These are phyloP conservation scores for Forsythia viridissima DNA, from an alignment of 257 asterid genomes.

Conservation along the genomic window DNA sequence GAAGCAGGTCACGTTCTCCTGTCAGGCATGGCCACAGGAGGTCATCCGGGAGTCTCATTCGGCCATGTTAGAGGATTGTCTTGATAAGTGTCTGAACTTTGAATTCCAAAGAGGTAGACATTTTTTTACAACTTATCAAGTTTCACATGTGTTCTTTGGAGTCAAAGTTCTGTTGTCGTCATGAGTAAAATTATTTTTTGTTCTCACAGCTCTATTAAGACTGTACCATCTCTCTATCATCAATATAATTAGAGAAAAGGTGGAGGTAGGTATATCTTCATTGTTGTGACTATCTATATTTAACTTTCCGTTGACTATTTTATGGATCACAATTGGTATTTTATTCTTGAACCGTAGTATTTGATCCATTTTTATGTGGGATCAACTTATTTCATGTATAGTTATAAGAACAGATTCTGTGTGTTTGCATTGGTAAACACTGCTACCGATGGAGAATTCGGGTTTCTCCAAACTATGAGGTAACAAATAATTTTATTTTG, in stretches of 20 bases:
- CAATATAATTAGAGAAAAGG: conserved; percentile 50
- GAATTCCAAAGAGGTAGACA: conserved; percentile 82
- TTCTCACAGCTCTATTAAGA: conserved; percentile 91
- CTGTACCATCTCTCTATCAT: conserved; percentile 66
- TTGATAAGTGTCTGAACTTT: conserved; percentile 53
- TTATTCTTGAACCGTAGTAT: conserved; percentile 18
- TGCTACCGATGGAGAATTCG: conserved; percentile 28
- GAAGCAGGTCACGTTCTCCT: conserved; percentile 93
- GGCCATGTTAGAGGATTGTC: conserved; percentile 51
- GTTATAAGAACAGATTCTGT: conserved; percentile 24
- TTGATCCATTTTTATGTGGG: conserved; percentile 6
- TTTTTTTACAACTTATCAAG: conserved; percentile 46
- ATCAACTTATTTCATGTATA: conserved; percentile 14
- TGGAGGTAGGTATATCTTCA: conserved; percentile 74
- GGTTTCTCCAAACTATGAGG: conserved; percentile 24
- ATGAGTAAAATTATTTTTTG: conserved; percentile 77
- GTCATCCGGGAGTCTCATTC: conserved; percentile 70
- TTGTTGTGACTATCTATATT: conserved; percentile 28
- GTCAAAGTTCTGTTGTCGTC: conserved; percentile 50
- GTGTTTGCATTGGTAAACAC: conserved; percentile 19
- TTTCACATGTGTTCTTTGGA: conserved; percentile 55
- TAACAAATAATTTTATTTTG: conserved; percentile 22
- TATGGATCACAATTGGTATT: conserved; percentile 20
- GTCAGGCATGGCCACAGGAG: conserved; percentile 58
- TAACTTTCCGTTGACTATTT: conserved; percentile 24